These are phyloP conservation scores for Erysimum cheiranthoides DNA, from an alignment of 345 rosid genomes.

Conservation along the genomic window DNA sequence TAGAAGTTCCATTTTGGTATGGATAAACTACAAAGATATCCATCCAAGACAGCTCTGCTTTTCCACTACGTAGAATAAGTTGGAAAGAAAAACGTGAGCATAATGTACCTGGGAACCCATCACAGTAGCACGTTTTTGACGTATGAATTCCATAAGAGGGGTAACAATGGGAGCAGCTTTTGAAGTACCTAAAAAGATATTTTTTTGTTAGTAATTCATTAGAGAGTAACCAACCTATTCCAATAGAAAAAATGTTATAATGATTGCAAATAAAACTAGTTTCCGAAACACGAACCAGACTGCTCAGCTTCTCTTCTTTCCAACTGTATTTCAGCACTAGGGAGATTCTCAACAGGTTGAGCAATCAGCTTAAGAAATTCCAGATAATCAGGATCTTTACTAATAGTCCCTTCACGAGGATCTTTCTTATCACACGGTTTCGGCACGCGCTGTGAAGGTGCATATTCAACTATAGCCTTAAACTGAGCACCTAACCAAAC, in stretches of 20 bases:
- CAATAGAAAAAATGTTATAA: neutral
- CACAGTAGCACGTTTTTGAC: constrained; percentile 71
- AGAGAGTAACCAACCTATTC: neutral
- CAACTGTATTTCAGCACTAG: constrained; percentile 67
- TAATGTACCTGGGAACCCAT: constrained; percentile 60
- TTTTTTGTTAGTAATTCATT: neutral
- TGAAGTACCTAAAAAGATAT: constrained; percentile 47
- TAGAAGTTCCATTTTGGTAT: neutral
- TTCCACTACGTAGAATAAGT: neutral
- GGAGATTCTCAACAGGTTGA: constrained; percentile 68
- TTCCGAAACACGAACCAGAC: constrained; percentile 53
- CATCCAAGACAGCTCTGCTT: neutral
- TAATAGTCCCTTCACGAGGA: constrained; percentile 74
- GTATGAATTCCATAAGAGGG: constrained; percentile 83
- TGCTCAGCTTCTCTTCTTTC: constrained; percentile 73
- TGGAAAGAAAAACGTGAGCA: neutral
- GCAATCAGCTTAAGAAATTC: constrained; percentile 72
- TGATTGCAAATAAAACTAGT: constrained; percentile 1
- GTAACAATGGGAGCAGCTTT: constrained; percentile 64
- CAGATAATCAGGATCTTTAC: constrained; percentile 68
- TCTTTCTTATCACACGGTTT: constrained; percentile 55
- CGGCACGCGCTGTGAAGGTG: constrained; percentile 73
- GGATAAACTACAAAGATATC: neutral
- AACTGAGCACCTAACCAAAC: constrained; percentile 56
- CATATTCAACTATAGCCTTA: constrained; percentile 72